Conservation (phyloP, 2,329 filamentous ascomycete genomes). For the Claviceps monticola region DNA sequence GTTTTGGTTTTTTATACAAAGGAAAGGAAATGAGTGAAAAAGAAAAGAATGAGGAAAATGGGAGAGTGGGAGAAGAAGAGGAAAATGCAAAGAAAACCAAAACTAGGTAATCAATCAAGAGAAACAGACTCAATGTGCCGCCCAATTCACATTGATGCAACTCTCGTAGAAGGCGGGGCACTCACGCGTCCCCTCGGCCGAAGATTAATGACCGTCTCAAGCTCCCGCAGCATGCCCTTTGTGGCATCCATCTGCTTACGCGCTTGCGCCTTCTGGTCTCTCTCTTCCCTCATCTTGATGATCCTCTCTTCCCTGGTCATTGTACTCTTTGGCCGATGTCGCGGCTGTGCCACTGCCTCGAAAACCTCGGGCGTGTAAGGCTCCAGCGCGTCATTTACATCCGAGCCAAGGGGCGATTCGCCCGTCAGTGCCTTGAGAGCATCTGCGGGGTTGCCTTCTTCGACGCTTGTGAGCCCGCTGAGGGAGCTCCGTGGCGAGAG, state of each 20-base stretch:
- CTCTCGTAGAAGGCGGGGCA: conserved; percentile 14
- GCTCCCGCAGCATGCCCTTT: conserved; percentile 79
- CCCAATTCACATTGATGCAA: conserved; percentile 29
- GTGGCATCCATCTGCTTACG: conserved; percentile 68
- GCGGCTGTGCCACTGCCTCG: conserved; percentile 68
- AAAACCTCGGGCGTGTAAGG: conserved; percentile 69
- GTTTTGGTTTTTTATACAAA: neutral
- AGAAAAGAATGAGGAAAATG: neutral
- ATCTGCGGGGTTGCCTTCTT: conserved; percentile 35
- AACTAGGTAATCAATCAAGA: neutral
- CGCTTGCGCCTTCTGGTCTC: conserved; percentile 55
- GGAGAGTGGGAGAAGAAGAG: too few relatives aligned
- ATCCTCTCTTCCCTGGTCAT: conserved; percentile 81
- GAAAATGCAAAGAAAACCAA: neutral
- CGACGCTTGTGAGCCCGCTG: conserved; percentile 52
- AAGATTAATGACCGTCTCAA: conserved; percentile 72
- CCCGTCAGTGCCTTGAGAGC: conserved; percentile 71
- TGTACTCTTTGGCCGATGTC: conserved; percentile 43
- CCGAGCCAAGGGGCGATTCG: conserved; percentile 41
- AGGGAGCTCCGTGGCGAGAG: conserved; percentile 49
- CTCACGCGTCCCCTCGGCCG: conserved; percentile 28
- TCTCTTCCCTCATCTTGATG: conserved; percentile 74
- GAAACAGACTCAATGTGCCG: neutral
- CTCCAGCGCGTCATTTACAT: conserved; percentile 41
- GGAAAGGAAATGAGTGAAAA: neutral